Evolutionary conservation across 345 rosid species (phyloP).

Genomic region (Capsella bursapastoris): DNA sequence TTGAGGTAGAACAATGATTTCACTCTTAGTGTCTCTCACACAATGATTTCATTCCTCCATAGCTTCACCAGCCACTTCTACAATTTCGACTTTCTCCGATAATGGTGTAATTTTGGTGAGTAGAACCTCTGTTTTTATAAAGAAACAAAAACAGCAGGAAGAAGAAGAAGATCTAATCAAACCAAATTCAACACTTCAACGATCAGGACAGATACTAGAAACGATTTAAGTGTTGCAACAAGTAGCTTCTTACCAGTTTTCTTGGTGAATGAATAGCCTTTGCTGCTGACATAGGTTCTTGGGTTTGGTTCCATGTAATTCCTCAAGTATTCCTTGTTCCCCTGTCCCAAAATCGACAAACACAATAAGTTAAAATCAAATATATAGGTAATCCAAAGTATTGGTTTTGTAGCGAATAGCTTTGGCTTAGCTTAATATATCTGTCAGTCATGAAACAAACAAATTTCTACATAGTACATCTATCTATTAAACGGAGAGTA

Average conservation of each 20-base stretch:
- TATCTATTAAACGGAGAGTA: conserved; percentile 1
- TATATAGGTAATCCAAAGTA: neutral
- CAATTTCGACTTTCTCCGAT: conserved; percentile 55
- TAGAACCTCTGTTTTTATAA: conserved; percentile 63
- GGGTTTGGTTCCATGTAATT: conserved; percentile 84
- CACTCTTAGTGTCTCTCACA: neutral
- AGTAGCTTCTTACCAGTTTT: conserved; percentile 59
- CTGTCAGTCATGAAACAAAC: neutral
- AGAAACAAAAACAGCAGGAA: conserved; percentile 14
- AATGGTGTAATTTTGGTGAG: conserved; percentile 64
- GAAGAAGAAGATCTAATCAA: neutral
- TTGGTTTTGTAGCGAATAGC: neutral
- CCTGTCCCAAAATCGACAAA: conserved; percentile 50
- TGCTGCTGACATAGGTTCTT: conserved; percentile 60
- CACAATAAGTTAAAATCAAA: conserved; percentile 11
- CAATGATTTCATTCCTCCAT: conserved; percentile 65
- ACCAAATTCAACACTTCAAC: neutral
- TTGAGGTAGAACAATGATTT: conserved; percentile 3
- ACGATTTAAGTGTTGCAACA: neutral
- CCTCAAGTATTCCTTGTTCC: conserved; percentile 73
- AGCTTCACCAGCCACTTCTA: conserved; percentile 60
- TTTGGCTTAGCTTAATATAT: neutral
- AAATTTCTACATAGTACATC: neutral
- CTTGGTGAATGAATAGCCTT: conserved; percentile 71
- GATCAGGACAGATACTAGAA: conserved; percentile 10